phyloP scores from a whole-genome alignment of 2,329 filamentous ascomycete genomes.

The Alternaria alternata region DNA sequence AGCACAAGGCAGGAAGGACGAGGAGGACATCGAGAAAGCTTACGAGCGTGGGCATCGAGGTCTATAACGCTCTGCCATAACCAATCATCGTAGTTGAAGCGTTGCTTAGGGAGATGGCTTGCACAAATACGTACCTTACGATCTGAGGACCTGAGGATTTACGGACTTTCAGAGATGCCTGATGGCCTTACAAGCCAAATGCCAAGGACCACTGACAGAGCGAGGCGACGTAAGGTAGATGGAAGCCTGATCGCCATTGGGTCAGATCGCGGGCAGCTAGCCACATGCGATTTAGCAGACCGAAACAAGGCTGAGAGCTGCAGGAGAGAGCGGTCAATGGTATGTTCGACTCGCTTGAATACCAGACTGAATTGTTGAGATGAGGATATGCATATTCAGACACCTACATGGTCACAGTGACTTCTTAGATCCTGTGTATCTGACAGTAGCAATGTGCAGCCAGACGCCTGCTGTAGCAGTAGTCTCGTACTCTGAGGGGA shows the following conservation, averaged over 20 bases:
- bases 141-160: conserved; percentile 13
- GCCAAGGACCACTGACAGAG: neutral
- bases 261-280: neutral
- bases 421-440: neutral
- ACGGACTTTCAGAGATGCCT: conserved; percentile 17
- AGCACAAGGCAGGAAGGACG: neutral
- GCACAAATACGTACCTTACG: conserved; percentile 11
- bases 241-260: neutral
- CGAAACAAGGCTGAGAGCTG: neutral
- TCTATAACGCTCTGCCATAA: neutral
- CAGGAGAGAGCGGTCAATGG: neutral
- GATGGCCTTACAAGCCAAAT: conserved; percentile 9
- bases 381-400: neutral
- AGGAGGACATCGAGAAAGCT: neutral
- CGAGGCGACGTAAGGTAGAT: neutral
- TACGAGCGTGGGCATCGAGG: neutral
- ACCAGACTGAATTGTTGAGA: neutral
- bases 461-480: neutral
- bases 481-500: neutral
- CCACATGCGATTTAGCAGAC: neutral
- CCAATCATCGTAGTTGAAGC: neutral
- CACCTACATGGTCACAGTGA: neutral
- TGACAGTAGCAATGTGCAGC: neutral
- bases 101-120: conserved; percentile 16
- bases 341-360: neutral